phyloP scores from a whole-genome alignment of 2,329 filamentous ascomycete genomes.

The Phyllosticta ampelicida region DNA sequence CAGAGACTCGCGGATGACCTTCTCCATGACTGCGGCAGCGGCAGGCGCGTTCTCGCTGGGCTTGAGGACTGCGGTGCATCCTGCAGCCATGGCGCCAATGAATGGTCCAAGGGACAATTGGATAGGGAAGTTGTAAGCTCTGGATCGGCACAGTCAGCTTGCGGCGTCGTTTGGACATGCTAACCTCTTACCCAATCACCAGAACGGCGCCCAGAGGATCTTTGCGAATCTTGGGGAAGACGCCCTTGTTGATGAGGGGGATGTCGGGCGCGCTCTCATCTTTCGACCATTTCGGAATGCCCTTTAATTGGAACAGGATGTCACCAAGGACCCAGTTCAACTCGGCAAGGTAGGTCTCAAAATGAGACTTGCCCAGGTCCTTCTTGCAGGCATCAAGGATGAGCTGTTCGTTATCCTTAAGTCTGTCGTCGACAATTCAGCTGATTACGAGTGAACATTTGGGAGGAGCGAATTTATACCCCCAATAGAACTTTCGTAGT shows the following conservation, averaged over 20 bases:
- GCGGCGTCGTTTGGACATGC: background rate
- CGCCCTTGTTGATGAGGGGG: constrained; percentile 52
- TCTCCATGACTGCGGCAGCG: constrained; percentile 67
- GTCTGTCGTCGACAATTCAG: constrained; percentile 20
- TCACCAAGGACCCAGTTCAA: constrained; percentile 71
- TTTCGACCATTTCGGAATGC: constrained; percentile 70
- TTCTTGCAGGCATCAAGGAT: constrained; percentile 63
- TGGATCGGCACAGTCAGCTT: constrained; percentile 19
- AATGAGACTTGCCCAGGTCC: constrained; percentile 68
- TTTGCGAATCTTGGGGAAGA: constrained; percentile 69
- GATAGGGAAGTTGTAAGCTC: constrained; percentile 87
- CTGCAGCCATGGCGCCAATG: constrained; percentile 82
- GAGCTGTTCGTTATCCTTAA: constrained; percentile 65
- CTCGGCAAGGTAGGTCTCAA: constrained; percentile 66
- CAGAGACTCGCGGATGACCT: constrained; percentile 63
- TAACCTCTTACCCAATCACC: constrained; percentile 59
- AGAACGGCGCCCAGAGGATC: constrained; percentile 77
- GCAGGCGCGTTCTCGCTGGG: constrained; percentile 74
- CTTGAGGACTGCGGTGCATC: constrained; percentile 84
- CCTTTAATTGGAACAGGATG: constrained; percentile 64
- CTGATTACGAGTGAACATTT: constrained; percentile 10
- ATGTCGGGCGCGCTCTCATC: constrained; percentile 69
- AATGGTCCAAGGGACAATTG: constrained; percentile 68
- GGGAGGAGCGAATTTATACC: constrained; percentile 29
- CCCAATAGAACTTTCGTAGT: constrained; percentile 94